Evolutionary conservation across 2,329 filamentous ascomycete genomes (phyloP).

Genomic region (Laburnicola sp.): DNA sequence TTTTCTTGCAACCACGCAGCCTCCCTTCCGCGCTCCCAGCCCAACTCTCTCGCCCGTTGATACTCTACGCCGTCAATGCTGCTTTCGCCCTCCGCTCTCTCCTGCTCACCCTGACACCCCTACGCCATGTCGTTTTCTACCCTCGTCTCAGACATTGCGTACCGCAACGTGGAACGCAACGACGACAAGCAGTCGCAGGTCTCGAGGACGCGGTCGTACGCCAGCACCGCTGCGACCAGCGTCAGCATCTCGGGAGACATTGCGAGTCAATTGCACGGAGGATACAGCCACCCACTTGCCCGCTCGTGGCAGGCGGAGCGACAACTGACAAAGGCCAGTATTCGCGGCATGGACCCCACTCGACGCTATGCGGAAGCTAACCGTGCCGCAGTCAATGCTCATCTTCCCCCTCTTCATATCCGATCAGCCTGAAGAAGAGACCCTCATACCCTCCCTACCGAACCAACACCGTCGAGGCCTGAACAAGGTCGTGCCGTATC

Average conservation of each 20-base stretch:
- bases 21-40: neutral
- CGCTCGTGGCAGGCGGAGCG: constrained; percentile 57
- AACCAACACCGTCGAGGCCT: constrained; percentile 87
- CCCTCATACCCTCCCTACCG: constrained; percentile 84
- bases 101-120: neutral
- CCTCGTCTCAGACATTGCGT: constrained; percentile 56
- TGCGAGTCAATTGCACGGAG: constrained; percentile 56
- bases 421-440: constrained; percentile 90
- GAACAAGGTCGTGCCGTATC: constrained; percentile 81
- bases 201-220: constrained; percentile 54
- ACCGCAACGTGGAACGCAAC: constrained; percentile 48
- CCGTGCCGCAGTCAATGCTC: constrained; percentile 77
- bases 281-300: constrained; percentile 56
- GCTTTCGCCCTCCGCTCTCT: constrained; percentile 4
- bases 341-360: constrained; percentile 4
- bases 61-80: neutral
- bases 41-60: constrained; percentile 5
- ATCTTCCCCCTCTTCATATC: constrained; percentile 98
- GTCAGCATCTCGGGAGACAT: constrained; percentile 58
- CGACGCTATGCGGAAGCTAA: constrained; percentile 21
- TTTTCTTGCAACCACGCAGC: constrained; percentile 4
- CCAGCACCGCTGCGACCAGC: constrained; percentile 56
- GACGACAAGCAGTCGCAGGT: constrained; percentile 51
- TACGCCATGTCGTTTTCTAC: constrained; percentile 56
- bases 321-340: constrained; percentile 54